Percentiles rank a stretch among this genome's conserved stretches.
These are phyloP conservation scores for Yamadazyma aaseri DNA, from an alignment of 1,139 yeast species.

Conservation along the genomic window DNA sequence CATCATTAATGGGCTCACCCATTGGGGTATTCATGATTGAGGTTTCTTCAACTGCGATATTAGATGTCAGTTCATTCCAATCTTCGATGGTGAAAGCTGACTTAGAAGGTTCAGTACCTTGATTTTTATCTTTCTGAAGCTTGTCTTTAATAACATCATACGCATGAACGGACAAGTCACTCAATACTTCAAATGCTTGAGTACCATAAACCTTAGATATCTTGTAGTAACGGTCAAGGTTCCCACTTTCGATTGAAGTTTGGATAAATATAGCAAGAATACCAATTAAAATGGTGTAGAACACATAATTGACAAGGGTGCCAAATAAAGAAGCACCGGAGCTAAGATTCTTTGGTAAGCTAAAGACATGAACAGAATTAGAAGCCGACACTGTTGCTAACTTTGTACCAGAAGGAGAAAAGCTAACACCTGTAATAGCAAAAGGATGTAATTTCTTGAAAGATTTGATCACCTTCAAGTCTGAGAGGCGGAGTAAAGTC, in stretches of 20 bases:
- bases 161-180: constrained; percentile 21
- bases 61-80: constrained; percentile 19
- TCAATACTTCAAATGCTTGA: constrained; percentile 24
- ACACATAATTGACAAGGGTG: constrained; percentile 36
- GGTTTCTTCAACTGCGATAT: not conserved
- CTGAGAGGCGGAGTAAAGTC: constrained; percentile 49
- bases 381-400: constrained; percentile 84
- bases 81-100: constrained; percentile 27
- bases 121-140: constrained; percentile 32
- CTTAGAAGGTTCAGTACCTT: constrained; percentile 26
- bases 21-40: constrained; percentile 6
- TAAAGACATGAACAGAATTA: constrained; percentile 63
- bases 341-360: constrained; percentile 54
- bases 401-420: constrained; percentile 65
- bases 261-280: constrained; percentile 48
- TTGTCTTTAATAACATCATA: constrained; percentile 43
- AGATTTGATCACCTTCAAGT: constrained; percentile 49
- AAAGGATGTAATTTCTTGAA: constrained; percentile 69
- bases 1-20: constrained; percentile 10
- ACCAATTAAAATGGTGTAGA: constrained; percentile 46
- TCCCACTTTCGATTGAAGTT: constrained; percentile 36
- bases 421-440: constrained; percentile 73
- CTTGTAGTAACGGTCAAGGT: constrained; percentile 25
- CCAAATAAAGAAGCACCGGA: constrained; percentile 45
- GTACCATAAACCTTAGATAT: constrained; percentile 19